Percentiles rank a stretch among this genome's conserved stretches.
phyloP scores from a whole-genome alignment of 2,329 filamentous ascomycete species.

The Pseudocercospora ulei region DNA sequence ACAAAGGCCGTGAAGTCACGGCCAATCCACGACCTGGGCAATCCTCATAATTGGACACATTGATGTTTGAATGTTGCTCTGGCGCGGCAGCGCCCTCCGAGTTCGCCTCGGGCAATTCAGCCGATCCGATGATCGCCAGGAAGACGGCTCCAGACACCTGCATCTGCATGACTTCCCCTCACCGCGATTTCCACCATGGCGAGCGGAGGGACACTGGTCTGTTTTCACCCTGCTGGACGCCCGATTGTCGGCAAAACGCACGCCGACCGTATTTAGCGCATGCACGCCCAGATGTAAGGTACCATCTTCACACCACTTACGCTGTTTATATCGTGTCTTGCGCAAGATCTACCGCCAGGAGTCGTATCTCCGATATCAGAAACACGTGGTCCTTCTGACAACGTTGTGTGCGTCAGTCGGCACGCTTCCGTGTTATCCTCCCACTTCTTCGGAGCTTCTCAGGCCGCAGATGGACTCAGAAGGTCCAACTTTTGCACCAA shows the following conservation, averaged over 20 bases:
- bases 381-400: not conserved
- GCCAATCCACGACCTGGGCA: no score
- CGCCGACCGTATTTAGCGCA: not conserved
- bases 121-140: not conserved
- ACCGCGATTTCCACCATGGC: not conserved
- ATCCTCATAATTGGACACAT: no score
- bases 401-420: conserved; percentile 19
- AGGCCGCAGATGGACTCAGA: conserved; percentile 7
- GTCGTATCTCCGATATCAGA: not conserved
- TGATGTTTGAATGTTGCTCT: no score
- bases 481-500: conserved; percentile 15
- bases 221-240: no score
- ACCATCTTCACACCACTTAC: not conserved
- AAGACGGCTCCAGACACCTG: not conserved
- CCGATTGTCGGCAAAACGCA: not conserved
- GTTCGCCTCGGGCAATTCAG: no score
- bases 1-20: no score
- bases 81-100: no score
- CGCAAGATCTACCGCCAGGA: not conserved
- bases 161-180: conserved; percentile 1
- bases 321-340: not conserved
- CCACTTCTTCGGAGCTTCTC: conserved; percentile 12
- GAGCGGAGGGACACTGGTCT: no score
- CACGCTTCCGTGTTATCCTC: conserved; percentile 19
- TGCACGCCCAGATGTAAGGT: not conserved